These are phyloP conservation scores for Nicotiana attenuata DNA, from an alignment of 257 asterid species.

Conservation along the genomic window DNA sequence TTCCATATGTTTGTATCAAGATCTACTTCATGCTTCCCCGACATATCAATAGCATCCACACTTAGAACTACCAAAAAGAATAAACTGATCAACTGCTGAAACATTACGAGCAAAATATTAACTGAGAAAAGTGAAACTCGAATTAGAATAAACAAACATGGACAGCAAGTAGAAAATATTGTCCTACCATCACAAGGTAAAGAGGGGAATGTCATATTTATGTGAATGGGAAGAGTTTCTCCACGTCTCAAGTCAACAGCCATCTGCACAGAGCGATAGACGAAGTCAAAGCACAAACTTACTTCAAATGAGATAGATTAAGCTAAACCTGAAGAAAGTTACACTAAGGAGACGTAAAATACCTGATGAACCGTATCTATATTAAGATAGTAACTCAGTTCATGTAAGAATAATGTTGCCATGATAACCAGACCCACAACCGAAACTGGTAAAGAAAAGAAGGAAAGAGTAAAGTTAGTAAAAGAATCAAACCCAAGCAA, in stretches of 20 bases:
- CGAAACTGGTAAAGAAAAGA: constrained; percentile 46
- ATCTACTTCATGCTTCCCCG: constrained; percentile 99
- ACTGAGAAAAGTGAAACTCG: neutral
- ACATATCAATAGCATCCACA: constrained; percentile 95
- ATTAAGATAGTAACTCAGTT: constrained; percentile 77
- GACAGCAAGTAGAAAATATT: neutral
- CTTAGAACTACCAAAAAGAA: constrained; percentile 63
- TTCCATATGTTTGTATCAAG: constrained; percentile 99
- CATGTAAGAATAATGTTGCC: constrained; percentile 92
- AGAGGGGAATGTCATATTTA: constrained; percentile 91
- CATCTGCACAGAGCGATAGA: constrained; percentile 52
- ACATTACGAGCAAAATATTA: neutral
- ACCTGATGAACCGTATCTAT: constrained; percentile 90
- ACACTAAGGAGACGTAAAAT: neutral
- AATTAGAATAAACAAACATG: neutral
- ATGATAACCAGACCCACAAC: constrained; percentile 76
- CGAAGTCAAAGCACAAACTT: neutral
- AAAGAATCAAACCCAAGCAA: constrained; percentile 1
- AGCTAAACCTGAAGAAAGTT: constrained; percentile 4
- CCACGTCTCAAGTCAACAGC: constrained; percentile 90
- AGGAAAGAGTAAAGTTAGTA: constrained; percentile 24
- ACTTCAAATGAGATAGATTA: neutral
- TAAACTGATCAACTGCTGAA: neutral
- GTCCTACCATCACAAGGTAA: constrained; percentile 95
- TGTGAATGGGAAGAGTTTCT: constrained; percentile 94